Conservation (phyloP, 2,329 filamentous ascomycete species). For the Trichoderma semiorbis region DNA sequence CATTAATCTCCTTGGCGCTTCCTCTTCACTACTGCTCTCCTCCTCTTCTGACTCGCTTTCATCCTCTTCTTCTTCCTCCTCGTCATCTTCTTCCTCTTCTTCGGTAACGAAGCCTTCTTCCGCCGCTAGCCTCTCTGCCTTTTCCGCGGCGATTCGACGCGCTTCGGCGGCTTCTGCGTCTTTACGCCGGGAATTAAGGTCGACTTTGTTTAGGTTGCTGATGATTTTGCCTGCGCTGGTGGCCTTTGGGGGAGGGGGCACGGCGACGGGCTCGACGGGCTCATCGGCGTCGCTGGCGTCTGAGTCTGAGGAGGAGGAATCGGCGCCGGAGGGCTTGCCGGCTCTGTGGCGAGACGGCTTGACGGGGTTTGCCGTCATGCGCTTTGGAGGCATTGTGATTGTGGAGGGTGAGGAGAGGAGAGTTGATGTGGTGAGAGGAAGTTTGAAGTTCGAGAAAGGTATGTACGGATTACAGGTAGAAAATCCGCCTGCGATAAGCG, state of each 20-base stretch:
- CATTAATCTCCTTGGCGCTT: constrained; percentile 55
- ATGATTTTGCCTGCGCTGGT: constrained; percentile 55
- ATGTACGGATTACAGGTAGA: not conserved
- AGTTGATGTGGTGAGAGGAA: not conserved
- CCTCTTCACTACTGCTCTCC: constrained; percentile 51
- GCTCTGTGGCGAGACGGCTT: constrained; percentile 79
- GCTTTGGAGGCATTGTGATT: constrained; percentile 62
- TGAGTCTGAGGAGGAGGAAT: constrained; percentile 53
- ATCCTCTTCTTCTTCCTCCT: constrained; percentile 34
- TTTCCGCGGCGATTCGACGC: constrained; percentile 46
- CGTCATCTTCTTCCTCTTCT: constrained; percentile 42
- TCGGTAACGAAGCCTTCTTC: constrained; percentile 64
- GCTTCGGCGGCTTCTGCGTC: constrained; percentile 47
- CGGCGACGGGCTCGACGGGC: constrained; percentile 30
- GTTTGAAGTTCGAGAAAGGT: not conserved
- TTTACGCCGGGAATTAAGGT: constrained; percentile 47
- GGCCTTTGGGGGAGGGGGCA: constrained; percentile 55
- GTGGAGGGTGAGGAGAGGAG: not conserved
- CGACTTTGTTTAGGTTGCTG: constrained; percentile 50
- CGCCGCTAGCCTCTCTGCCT: constrained; percentile 49
- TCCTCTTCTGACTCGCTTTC: constrained; percentile 44
- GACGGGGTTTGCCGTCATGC: constrained; percentile 89
- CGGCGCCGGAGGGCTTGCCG: constrained; percentile 66
- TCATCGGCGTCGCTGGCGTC: constrained; percentile 44
- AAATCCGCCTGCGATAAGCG: not conserved